Conservation (phyloP, 495 filamentous ascomycete genomes). For the Sordaria brevicollis region DNA sequence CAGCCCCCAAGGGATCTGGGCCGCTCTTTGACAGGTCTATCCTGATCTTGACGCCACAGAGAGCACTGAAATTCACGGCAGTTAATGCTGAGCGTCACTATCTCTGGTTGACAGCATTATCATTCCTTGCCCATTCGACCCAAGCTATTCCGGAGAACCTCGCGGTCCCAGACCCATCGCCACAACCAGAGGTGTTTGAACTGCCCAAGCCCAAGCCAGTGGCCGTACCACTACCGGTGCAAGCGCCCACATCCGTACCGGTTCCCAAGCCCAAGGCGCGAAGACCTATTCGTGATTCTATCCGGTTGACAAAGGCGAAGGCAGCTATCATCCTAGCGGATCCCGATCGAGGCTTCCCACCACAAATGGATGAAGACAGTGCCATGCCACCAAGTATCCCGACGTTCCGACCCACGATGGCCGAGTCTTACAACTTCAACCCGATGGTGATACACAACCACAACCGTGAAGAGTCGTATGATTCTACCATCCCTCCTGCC, state of each 20-base stretch:
- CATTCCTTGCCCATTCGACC: constrained; percentile 81
- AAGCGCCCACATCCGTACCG: neutral
- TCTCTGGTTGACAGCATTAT: constrained; percentile 87
- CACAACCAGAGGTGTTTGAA: constrained; percentile 37
- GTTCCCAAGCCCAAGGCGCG: constrained; percentile 31
- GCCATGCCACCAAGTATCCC: constrained; percentile 15
- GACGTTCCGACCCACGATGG: constrained; percentile 14
- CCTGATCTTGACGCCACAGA: constrained; percentile 82
- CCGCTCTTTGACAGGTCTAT: constrained; percentile 85
- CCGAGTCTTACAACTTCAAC: constrained; percentile 7
- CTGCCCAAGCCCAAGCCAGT: constrained; percentile 26
- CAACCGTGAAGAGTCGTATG: constrained; percentile 30
- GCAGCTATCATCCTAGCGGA: constrained; percentile 35
- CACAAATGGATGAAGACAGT: constrained; percentile 13
- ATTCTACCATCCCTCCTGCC: constrained; percentile 63
- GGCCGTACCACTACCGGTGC: neutral
- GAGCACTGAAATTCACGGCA: constrained; percentile 93
- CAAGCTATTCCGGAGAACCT: constrained; percentile 63
- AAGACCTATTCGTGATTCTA: constrained; percentile 74
- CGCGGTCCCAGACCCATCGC: constrained; percentile 42
- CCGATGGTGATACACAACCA: constrained; percentile 13
- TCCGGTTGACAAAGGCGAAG: constrained; percentile 77
- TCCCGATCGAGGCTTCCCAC: constrained; percentile 8
- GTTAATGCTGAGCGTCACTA: constrained; percentile 77
- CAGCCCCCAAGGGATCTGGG: constrained; percentile 60